Percentiles rank a stretch among this genome's conserved stretches.
phyloP scores from a whole-genome alignment of 2,329 filamentous ascomycete species.

The Hansfordia pulvinata region DNA sequence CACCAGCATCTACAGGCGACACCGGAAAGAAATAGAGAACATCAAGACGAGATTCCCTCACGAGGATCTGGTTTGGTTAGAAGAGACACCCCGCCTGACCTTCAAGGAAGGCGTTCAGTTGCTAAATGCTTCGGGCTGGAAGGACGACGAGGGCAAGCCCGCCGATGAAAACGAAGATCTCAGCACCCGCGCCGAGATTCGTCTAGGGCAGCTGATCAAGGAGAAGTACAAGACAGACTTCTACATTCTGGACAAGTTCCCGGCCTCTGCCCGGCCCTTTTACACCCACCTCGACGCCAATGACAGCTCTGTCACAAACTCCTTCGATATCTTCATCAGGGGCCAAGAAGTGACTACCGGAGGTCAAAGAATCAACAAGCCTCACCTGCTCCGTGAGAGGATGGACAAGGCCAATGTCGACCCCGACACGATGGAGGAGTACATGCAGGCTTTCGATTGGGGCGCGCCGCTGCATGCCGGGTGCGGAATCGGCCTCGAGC shows the following conservation, averaged over 20 bases:
- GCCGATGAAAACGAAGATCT: constrained; percentile 67
- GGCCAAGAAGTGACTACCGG: constrained; percentile 89
- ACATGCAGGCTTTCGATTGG: constrained; percentile 77
- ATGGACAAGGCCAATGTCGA: constrained; percentile 67
- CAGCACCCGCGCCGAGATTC: constrained; percentile 74
- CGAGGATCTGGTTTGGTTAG: constrained; percentile 74
- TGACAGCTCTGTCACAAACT: constrained; percentile 53
- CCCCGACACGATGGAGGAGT: constrained; percentile 77
- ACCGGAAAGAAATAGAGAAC: constrained; percentile 57
- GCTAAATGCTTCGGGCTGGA: constrained; percentile 66
- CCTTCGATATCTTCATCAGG: constrained; percentile 88
- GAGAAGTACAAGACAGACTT: constrained; percentile 83
- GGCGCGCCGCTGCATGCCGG: constrained; percentile 83
- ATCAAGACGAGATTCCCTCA: constrained; percentile 78
- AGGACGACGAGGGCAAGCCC: constrained; percentile 60
- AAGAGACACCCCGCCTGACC: constrained; percentile 68
- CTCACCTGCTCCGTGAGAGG: constrained; percentile 57
- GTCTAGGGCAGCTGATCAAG: constrained; percentile 71
- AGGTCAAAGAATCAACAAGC: constrained; percentile 83
- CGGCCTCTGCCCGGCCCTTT: constrained; percentile 70
- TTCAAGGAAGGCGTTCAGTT: constrained; percentile 72
- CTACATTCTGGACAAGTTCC: constrained; percentile 91
- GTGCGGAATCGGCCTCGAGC: constrained; percentile 80
- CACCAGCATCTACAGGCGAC: constrained; percentile 54
- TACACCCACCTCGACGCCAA: constrained; percentile 73